phyloP scores from a whole-genome alignment of 257 asterid species.

The Striga asiatica region DNA sequence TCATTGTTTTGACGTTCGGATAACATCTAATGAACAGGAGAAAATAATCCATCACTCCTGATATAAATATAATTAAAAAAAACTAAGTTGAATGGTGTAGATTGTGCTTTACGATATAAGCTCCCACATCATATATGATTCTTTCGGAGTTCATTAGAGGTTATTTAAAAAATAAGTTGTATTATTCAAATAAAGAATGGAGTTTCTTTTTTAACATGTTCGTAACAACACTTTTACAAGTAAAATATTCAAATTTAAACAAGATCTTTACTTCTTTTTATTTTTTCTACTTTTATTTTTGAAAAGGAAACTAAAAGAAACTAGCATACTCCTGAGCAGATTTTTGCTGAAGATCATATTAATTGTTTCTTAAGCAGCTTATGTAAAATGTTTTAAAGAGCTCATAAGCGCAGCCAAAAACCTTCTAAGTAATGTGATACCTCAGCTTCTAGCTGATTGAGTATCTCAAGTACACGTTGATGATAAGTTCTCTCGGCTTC shows the following conservation, averaged over 20 bases:
- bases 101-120: background rate
- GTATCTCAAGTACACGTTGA: slow-evolving; percentile 43
- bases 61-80: background rate
- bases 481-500: slow-evolving; percentile 64
- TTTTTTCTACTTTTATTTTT: too few species aligned
- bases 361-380: background rate
- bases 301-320: too few species aligned
- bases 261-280: background rate
- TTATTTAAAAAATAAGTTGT: too few species aligned
- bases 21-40: slow-evolving; percentile 38
- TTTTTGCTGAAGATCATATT: background rate
- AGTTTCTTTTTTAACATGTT: too few species aligned
- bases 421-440: slow-evolving; percentile 23
- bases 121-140: background rate
- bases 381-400: background rate
- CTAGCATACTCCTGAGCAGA: background rate
- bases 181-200: too few species aligned
- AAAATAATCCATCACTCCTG: background rate
- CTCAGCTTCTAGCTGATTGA: slow-evolving; percentile 66
- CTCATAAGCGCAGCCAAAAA: background rate
- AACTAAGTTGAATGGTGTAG: background rate
- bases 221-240: background rate
- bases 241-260: background rate
- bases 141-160: background rate
- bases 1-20: slow-evolving; percentile 42